These are phyloP conservation scores for Xylariaceae sp. DNA, from an alignment of 2,329 filamentous ascomycete genomes.

Conservation along the genomic window DNA sequence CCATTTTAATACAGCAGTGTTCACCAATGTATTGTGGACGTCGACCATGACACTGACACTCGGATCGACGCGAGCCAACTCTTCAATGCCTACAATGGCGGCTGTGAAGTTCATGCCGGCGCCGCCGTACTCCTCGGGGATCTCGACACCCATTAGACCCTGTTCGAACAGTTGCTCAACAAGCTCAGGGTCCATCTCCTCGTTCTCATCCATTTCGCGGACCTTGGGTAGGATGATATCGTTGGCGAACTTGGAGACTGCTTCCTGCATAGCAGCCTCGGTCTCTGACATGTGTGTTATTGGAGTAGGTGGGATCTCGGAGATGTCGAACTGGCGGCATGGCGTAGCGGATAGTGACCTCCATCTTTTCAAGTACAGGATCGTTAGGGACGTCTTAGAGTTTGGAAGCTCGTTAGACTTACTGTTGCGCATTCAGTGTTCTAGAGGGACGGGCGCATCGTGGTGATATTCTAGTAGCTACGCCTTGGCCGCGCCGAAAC, in stretches of 20 bases:
- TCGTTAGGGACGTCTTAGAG: background rate
- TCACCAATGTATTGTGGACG: slow-evolving; percentile 97
- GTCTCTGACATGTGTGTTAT: slow-evolving; percentile 91
- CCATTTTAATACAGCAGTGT: slow-evolving; percentile 86
- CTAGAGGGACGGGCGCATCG: slow-evolving; percentile 28
- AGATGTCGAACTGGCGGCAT: slow-evolving; percentile 61
- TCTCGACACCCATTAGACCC: slow-evolving; percentile 95
- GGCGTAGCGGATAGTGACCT: slow-evolving; percentile 59
- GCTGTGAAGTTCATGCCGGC: slow-evolving; percentile 98
- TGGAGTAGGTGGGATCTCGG: slow-evolving; percentile 80
- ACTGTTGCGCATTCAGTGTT: slow-evolving; percentile 31
- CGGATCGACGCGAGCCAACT: slow-evolving; percentile 89
- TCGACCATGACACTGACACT: slow-evolving; percentile 94
- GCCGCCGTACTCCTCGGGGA: slow-evolving; percentile 94
- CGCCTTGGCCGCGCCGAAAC: slow-evolving; percentile 43
- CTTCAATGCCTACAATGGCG: slow-evolving; percentile 94
- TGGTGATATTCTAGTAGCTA: slow-evolving; percentile 30
- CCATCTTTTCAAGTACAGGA: slow-evolving; percentile 4
- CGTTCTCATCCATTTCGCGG: slow-evolving; percentile 95
- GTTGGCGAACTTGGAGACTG: slow-evolving; percentile 85
- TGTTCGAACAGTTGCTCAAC: slow-evolving; percentile 97
- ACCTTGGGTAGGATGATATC: slow-evolving; percentile 88
- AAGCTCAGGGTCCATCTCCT: slow-evolving; percentile 83
- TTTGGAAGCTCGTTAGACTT: slow-evolving; percentile 19
- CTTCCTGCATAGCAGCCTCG: slow-evolving; percentile 83